A percentile compares a stretch with the other conserved stretches of the same genome.
Evolutionary conservation across 768 basidiomycete genomes (phyloP).

Genomic region (Dioszegia crocea): DNA sequence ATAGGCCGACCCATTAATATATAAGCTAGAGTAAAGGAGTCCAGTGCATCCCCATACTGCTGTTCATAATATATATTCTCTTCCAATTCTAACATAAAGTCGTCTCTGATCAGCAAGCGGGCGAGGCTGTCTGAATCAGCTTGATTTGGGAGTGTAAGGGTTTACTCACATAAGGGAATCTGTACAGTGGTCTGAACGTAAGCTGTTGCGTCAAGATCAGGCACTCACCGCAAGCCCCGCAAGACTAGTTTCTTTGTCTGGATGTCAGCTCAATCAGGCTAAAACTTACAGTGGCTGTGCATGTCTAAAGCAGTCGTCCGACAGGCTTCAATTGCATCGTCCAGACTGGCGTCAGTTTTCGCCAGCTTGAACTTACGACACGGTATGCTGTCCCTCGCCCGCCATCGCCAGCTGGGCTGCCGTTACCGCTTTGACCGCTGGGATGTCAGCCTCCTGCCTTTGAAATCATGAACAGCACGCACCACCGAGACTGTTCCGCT

Average conservation of each 20-base stretch:
- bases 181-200: slow-evolving; percentile 31
- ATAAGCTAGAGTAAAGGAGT: too few species aligned
- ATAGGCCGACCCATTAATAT: too few species aligned
- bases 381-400: slow-evolving; percentile 66
- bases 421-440: slow-evolving; percentile 7
- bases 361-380: slow-evolving; percentile 24
- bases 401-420: slow-evolving; percentile 94
- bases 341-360: slow-evolving; percentile 53
- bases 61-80: too few species aligned
- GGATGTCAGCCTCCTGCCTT: too few species aligned
- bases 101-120: slow-evolving; percentile 25
- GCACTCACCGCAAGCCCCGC: slow-evolving; percentile 56
- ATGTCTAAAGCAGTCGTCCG: slow-evolving; percentile 64
- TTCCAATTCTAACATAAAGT: too few species aligned
- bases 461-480: slow-evolving; percentile 17
- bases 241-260: slow-evolving; percentile 84
- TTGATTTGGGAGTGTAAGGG: background rate
- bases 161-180: slow-evolving; percentile 33
- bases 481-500: slow-evolving; percentile 54
- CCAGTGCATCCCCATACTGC: too few species aligned
- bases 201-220: background rate
- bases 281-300: slow-evolving; percentile 30
- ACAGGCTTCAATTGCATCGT: slow-evolving; percentile 96
- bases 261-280: background rate
- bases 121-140: slow-evolving; percentile 19